Percentiles rank a stretch among this genome's conserved stretches.
Evolutionary conservation across 2,329 filamentous ascomycete genomes (phyloP).

Genomic region (Ophiostoma sp.): DNA sequence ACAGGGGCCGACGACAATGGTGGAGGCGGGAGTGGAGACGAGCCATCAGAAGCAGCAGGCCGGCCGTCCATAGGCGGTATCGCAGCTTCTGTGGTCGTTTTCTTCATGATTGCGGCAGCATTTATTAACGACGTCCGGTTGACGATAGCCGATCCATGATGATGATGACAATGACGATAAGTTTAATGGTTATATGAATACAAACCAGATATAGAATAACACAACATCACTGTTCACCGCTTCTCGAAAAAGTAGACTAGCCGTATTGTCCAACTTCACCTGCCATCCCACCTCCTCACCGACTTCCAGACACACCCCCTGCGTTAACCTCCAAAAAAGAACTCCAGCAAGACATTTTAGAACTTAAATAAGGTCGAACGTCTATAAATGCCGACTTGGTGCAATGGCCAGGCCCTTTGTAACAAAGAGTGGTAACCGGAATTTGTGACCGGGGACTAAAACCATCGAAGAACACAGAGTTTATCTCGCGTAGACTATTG

Average conservation of each 20-base stretch:
- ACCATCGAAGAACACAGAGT: neutral
- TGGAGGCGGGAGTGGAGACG: neutral
- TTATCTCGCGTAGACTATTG: neutral
- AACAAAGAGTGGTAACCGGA: neutral
- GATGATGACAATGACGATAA: neutral
- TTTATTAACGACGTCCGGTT: slow-evolving; percentile 22
- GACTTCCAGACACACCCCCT: neutral
- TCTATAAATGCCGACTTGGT: neutral
- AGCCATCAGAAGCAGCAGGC: neutral
- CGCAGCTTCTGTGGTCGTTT: slow-evolving; percentile 22
- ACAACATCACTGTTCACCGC: neutral
- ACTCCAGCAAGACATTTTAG: neutral
- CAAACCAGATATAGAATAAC: neutral
- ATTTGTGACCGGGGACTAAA: neutral
- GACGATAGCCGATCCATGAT: neutral
- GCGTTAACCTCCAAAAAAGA: neutral
- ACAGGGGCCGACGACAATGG: neutral
- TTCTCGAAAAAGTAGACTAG: neutral
- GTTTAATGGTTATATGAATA: neutral
- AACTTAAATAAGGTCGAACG: neutral
- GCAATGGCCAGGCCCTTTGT: neutral
- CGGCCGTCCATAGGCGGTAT: slow-evolving; percentile 19
- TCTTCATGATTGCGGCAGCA: slow-evolving; percentile 18
- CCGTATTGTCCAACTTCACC: no score
- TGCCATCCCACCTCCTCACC: neutral